phyloP scores from a whole-genome alignment of 176 grass and related monocot species.

The Aegilops bicornis region DNA sequence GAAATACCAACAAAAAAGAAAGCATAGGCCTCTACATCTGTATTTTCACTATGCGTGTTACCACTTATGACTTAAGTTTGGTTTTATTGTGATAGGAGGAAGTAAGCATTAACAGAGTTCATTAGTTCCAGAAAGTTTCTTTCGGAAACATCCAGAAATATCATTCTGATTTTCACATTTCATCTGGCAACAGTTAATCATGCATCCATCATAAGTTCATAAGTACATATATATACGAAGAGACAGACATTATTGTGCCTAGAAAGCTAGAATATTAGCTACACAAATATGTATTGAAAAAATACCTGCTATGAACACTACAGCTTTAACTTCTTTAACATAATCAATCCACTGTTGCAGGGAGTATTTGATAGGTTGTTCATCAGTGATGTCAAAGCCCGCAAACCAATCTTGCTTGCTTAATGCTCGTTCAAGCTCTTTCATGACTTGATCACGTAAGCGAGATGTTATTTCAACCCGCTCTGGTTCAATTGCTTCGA shows the following conservation, averaged over 20 bases:
- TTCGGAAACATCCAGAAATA: no score
- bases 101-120: not conserved
- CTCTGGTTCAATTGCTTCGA: conserved; percentile 74
- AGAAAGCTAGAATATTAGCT: not conserved
- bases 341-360: conserved; percentile 69
- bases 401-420: conserved; percentile 75
- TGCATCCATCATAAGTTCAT: not conserved
- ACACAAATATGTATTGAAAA: not conserved
- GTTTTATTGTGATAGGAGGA: not conserved
- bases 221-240: not conserved
- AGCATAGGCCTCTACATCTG: not conserved
- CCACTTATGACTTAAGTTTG: not conserved
- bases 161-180: not conserved
- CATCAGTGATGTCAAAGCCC: conserved; percentile 80
- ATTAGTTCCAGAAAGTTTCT: conserved; percentile 5
- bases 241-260: not conserved
- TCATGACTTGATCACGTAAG: conserved; percentile 72
- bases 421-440: conserved; percentile 58
- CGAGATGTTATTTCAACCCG: conserved; percentile 60
- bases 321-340: conserved; percentile 68
- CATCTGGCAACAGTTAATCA: not conserved
- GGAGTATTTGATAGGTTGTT: conserved; percentile 67
- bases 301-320: conserved; percentile 90
- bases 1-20: conserved; percentile 2
- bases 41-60: not conserved